Conservation (phyloP, 345 rosid species). For the Nasturtium officinale region DNA sequence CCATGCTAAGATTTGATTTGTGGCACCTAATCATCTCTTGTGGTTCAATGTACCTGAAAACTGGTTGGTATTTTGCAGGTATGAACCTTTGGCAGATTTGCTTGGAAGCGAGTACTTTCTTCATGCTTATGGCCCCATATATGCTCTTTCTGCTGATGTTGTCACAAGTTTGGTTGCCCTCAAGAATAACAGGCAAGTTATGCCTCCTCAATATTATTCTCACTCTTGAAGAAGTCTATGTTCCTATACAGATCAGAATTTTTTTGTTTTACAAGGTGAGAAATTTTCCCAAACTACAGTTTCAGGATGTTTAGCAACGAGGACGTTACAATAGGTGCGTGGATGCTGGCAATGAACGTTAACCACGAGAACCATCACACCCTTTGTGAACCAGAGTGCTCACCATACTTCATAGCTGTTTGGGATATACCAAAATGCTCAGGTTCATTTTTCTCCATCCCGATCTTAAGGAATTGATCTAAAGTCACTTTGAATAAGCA, state of each 20-base stretch:
- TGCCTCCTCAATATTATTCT: not conserved
- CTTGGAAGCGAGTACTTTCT: constrained; percentile 91
- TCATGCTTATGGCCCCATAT: constrained; percentile 94
- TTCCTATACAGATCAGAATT: constrained; percentile 9
- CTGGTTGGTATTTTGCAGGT: constrained; percentile 56
- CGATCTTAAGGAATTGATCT: not conserved
- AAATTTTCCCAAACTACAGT: constrained; percentile 49
- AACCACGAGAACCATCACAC: constrained; percentile 73
- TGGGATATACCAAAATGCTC: constrained; percentile 98
- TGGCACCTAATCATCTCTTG: constrained; percentile 9
- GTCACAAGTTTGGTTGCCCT: constrained; percentile 80
- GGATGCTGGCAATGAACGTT: constrained; percentile 99
- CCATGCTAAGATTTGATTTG: constrained; percentile 4
- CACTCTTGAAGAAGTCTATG: not conserved
- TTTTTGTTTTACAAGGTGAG: constrained; percentile 9
- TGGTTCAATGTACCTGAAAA: constrained; percentile 19
- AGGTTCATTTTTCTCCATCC: constrained; percentile 49
- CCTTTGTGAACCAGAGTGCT: constrained; percentile 73
- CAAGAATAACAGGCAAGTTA: constrained; percentile 70
- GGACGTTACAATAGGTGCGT: constrained; percentile 93
- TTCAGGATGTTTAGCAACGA: constrained; percentile 97
- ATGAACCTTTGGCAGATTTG: constrained; percentile 71
- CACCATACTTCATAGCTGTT: constrained; percentile 69
- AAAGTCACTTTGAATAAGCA: not conserved
- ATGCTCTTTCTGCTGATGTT: constrained; percentile 91